Conservation (phyloP, 306 rosid species). For the Amphicarpaea edgeworthii region DNA sequence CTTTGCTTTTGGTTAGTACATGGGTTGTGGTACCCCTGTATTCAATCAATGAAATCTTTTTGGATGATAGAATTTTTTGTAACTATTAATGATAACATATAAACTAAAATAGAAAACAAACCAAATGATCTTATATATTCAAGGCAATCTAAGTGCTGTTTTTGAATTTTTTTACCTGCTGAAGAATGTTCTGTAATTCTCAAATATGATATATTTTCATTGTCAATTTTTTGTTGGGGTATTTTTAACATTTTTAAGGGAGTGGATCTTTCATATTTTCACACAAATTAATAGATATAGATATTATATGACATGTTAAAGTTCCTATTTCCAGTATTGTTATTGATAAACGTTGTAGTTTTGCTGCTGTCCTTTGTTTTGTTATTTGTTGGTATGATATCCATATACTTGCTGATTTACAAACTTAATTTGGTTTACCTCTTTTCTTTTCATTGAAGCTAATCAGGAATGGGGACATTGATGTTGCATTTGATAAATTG, state of each 20-base stretch:
- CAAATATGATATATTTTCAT: neutral
- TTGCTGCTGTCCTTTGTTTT: constrained; percentile 28
- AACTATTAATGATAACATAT: neutral
- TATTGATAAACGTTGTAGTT: constrained; percentile 17
- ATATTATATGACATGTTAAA: constrained; percentile 12
- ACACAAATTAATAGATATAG: neutral
- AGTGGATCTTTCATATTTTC: constrained; percentile 3
- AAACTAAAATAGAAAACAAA: constrained; percentile 16
- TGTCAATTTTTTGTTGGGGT: neutral
- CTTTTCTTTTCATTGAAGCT: constrained; percentile 67
- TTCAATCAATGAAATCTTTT: no score
- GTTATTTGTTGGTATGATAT: constrained; percentile 23
- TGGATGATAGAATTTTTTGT: no score
- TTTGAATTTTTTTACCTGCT: neutral
- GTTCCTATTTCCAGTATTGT: neutral
- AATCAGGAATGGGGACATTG: constrained; percentile 87
- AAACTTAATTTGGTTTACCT: constrained; percentile 42
- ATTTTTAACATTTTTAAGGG: constrained; percentile 7
- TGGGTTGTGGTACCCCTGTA: no score
- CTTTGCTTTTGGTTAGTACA: no score
- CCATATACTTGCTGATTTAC: constrained; percentile 35
- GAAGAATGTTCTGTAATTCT: constrained; percentile 1
- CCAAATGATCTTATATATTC: neutral
- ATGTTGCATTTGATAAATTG: constrained; percentile 77
- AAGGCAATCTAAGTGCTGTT: neutral